Conservation (phyloP, 352 stramenopile genomes). For the Globisporangium nodosum region DNA sequence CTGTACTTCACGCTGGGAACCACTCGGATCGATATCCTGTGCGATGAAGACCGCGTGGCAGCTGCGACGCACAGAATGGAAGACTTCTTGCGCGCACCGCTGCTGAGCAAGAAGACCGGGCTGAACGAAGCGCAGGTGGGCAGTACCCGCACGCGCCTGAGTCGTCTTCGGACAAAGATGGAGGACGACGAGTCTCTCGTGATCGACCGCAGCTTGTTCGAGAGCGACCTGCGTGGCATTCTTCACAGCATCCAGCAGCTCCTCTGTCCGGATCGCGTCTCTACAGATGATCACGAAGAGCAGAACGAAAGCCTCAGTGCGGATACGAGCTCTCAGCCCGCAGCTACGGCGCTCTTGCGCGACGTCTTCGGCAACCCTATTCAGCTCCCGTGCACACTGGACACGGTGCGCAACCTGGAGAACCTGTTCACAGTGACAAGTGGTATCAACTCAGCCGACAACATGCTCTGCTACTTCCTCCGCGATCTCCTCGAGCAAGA, state of each 20-base stretch:
- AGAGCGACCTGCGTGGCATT: constrained; percentile 18
- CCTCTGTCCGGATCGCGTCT: constrained; percentile 17
- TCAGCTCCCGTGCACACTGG: constrained; percentile 34
- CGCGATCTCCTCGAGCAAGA: constrained; percentile 46
- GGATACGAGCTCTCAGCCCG: not conserved
- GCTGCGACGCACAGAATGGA: constrained; percentile 29
- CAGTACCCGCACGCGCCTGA: constrained; percentile 28
- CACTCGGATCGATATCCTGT: constrained; percentile 27
- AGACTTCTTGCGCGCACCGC: constrained; percentile 35
- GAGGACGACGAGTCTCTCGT: constrained; percentile 62
- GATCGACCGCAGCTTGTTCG: constrained; percentile 32
- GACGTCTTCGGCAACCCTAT: constrained; percentile 54
- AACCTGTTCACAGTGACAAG: constrained; percentile 39
- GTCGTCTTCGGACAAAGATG: constrained; percentile 45
- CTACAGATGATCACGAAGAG: not conserved
- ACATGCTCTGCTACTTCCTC: constrained; percentile 67
- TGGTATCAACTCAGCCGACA: constrained; percentile 36
- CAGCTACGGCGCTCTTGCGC: not conserved
- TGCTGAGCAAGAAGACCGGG: constrained; percentile 42
- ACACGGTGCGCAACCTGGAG: constrained; percentile 41
- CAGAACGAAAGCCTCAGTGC: too few species aligned
- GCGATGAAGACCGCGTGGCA: constrained; percentile 14
- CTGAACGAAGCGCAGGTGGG: constrained; percentile 26
- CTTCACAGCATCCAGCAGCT: constrained; percentile 33
- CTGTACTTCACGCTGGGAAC: constrained; percentile 65